Evolutionary conservation across 1,284 basidiomycete species (phyloP), one percentile per base, ranked within the genome.

Genomic region (Hemileia vastatrix): DNA sequence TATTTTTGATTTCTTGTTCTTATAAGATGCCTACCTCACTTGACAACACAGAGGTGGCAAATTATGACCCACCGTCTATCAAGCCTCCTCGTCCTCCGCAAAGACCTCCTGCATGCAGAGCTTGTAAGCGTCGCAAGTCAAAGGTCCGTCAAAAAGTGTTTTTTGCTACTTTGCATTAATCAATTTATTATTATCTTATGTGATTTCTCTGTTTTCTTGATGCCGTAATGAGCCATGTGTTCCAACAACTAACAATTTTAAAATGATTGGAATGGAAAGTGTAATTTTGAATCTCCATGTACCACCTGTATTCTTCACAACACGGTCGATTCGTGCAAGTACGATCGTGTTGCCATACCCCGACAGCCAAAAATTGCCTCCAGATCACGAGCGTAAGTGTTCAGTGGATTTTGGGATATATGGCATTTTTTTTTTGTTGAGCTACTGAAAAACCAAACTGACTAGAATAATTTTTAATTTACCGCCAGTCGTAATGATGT

Each of bases 61-160:
- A 47, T 47, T 15, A n/a, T n/a, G 36, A 15, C n/a, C 31, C 32
- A 9, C 21, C 52, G 13, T n/a, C 23, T 31, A 31, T 31, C 11
- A 63, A 56, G 33, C 53, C 51, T 31, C 53, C 54, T 15, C 49
- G 60, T n/a, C 60, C 60, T n/a, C 60, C 60, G 6, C 60, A 63
- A 56, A 27, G 60, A 13, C 60, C 60, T 1, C 60, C 60, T 11
- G 60, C 60, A 31, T 63, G 60, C 51, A 44, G 60, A 36, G 60
- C 60, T 9, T 63, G 60, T 18, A 63, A 63, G 48, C 60, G 60
- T 33, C 60, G 60, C 24, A 63, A 63, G 44, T 63, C 60, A 4
- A 63, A 63, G 60, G 60, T 63, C 40, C n/a, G 18, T 49, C n/a
- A 6, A n/a, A n/a, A n/a, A n/a, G n/a, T n/a, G 43, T 19, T 13